phyloP scores from a whole-genome alignment of 805 yeast genomes.

The Candida silvatica region DNA sequence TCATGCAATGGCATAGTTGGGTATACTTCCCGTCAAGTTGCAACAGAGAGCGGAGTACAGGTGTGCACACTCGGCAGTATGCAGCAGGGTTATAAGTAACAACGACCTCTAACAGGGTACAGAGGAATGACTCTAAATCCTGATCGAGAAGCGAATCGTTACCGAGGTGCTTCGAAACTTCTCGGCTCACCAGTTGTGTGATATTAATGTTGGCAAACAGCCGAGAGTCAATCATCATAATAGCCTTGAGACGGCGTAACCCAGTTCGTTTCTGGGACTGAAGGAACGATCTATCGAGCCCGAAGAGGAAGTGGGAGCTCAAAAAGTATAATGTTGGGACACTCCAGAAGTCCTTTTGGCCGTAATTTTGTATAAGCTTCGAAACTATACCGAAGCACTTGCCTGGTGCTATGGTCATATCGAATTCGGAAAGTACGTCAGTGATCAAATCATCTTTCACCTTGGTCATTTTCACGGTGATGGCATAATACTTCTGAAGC shows the following conservation, averaged over 20 bases:
- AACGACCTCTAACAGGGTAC: neutral
- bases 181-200: constrained; percentile 4
- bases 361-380: constrained; percentile 4
- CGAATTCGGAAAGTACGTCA: constrained; percentile 11
- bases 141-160: neutral
- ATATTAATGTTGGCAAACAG: constrained; percentile 13
- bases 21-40: too few species aligned
- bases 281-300: constrained; percentile 16
- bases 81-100: neutral
- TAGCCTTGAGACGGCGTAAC: constrained; percentile 30
- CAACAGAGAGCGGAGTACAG: neutral
- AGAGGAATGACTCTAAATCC: neutral
- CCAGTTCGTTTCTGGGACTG: constrained; percentile 15
- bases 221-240: constrained; percentile 22
- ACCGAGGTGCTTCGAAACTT: too few species aligned
- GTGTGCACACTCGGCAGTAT: constrained; percentile 6
- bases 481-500: neutral
- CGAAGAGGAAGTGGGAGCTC: constrained; percentile 23
- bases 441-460: neutral
- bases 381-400: constrained; percentile 6
- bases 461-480: neutral
- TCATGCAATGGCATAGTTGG: too few species aligned
- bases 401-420: constrained; percentile 7
- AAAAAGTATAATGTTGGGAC: constrained; percentile 28
- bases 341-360: constrained; percentile 25